Percentiles rank a stretch among this genome's conserved stretches.
These are phyloP conservation scores for Wickerhamomyces alni DNA, from an alignment of 805 yeast species.

Conservation along the genomic window DNA sequence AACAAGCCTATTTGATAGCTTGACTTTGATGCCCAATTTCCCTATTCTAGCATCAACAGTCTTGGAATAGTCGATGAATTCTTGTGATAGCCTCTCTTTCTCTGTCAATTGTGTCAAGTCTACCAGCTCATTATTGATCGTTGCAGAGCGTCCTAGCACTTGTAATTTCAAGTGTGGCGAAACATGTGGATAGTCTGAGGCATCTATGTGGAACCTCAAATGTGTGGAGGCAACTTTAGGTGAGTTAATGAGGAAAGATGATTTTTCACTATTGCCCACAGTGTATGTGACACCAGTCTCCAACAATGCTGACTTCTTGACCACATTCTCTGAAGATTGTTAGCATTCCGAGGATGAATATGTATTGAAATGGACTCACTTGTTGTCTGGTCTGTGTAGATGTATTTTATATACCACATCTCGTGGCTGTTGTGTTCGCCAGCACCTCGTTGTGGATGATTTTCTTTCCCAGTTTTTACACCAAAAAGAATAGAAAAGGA, in stretches of 20 bases:
- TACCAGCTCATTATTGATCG: conserved; percentile 2
- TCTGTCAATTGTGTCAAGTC: conserved; percentile 1
- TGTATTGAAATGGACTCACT: background rate
- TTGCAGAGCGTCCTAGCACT: conserved; percentile 6
- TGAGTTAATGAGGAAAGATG: conserved; percentile 4
- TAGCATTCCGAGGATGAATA: background rate
- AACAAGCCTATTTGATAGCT: conserved; percentile 12
- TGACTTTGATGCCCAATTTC: conserved; percentile 5
- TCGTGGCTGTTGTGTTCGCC: background rate
- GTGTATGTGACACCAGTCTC: conserved; percentile 4
- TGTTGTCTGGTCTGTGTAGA: conserved; percentile 1
- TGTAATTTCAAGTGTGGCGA: conserved; percentile 6
- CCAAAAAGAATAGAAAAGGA: too few species aligned
- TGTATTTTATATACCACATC: conserved; percentile 11
- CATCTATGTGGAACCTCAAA: conserved; percentile 6
- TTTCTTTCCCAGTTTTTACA: too few species aligned
- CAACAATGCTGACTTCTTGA: conserved; percentile 1
- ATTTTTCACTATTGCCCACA: conserved; percentile 5
- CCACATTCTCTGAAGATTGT: background rate
- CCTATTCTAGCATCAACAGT: conserved; percentile 15
- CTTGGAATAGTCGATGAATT: background rate
- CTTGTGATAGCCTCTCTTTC: conserved; percentile 2
- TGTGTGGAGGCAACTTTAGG: conserved; percentile 9
- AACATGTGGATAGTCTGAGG: conserved; percentile 7
- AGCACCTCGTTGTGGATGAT: too few species aligned